These are phyloP conservation scores for Dipteronia dyeriana DNA, from an alignment of 345 rosid genomes.

Conservation along the genomic window DNA sequence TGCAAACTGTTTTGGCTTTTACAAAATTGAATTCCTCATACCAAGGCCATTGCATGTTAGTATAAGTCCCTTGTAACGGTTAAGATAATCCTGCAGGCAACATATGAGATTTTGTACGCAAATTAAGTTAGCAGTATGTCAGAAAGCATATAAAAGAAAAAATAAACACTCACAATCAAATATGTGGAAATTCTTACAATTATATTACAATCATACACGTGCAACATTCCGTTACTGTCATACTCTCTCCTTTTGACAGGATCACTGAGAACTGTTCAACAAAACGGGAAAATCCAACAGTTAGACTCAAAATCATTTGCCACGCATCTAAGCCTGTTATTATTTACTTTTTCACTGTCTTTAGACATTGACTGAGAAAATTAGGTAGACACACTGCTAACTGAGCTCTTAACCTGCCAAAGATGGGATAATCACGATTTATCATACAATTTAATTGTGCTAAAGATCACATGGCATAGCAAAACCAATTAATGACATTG, in stretches of 20 bases:
- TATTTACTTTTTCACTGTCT: background rate
- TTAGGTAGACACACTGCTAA: background rate
- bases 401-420: background rate
- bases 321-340: background rate
- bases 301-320: background rate
- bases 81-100: conserved; percentile 75
- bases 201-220: conserved; percentile 55
- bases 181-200: conserved; percentile 34
- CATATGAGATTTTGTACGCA: background rate
- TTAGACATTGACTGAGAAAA: background rate
- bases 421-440: background rate
- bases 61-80: conserved; percentile 85
- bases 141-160: background rate
- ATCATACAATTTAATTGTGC: background rate
- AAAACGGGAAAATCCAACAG: conserved; percentile 10
- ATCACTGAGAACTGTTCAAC: conserved; percentile 69
- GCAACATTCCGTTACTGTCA: conserved; percentile 63
- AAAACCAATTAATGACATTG: background rate
- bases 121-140: background rate
- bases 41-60: conserved; percentile 95
- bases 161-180: background rate
- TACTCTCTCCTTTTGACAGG: conserved; percentile 74
- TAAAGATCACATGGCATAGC: background rate
- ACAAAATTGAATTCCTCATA: conserved; percentile 74
- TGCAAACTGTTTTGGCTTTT: conserved; percentile 15